Percentiles rank a stretch among this genome's conserved stretches.
These are phyloP conservation scores for Tilletia indica DNA, from an alignment of 1,284 basidiomycete genomes.

Conservation along the genomic window DNA sequence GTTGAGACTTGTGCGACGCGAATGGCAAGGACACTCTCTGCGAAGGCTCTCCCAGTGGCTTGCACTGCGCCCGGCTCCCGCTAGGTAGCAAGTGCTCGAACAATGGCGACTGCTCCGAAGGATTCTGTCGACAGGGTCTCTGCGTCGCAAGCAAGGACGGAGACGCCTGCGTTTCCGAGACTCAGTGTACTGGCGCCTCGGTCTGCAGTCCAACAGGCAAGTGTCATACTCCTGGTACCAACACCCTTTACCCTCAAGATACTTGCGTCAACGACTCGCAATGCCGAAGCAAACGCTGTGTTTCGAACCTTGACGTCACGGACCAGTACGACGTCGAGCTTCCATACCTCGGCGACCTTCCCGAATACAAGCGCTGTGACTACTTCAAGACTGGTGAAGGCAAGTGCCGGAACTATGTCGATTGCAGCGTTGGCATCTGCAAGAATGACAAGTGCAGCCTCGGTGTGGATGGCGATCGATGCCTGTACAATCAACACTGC, in stretches of 20 bases:
- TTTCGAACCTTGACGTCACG: slow-evolving; percentile 25
- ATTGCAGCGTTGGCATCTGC: slow-evolving; percentile 29
- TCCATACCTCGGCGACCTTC: slow-evolving; percentile 19
- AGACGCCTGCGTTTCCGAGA: slow-evolving; percentile 27
- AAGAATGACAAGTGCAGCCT: slow-evolving; percentile 27
- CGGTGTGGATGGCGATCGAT: not conserved
- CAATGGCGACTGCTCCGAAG: slow-evolving; percentile 27
- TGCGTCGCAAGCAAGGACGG: slow-evolving; percentile 24
- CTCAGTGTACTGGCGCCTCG: slow-evolving; percentile 23
- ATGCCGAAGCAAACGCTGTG: slow-evolving; percentile 32
- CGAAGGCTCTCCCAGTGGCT: not conserved
- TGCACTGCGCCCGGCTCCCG: not conserved
- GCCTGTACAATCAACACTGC: not conserved
- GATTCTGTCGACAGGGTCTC: slow-evolving; percentile 26
- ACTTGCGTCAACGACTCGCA: slow-evolving; percentile 25
- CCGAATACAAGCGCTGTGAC: slow-evolving; percentile 28
- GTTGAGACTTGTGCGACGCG: not conserved
- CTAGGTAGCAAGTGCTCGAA: slow-evolving; percentile 23
- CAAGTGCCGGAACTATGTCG: slow-evolving; percentile 26
- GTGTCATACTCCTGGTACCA: not conserved
- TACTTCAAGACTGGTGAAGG: slow-evolving; percentile 26
- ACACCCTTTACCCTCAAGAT: slow-evolving; percentile 28
- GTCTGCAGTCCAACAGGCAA: slow-evolving; percentile 22
- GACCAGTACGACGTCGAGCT: slow-evolving; percentile 25
- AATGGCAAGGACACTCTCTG: not conserved